Evolutionary conservation across 768 basidiomycete species (phyloP).

Genomic region (Leccinum rimulosum): DNA sequence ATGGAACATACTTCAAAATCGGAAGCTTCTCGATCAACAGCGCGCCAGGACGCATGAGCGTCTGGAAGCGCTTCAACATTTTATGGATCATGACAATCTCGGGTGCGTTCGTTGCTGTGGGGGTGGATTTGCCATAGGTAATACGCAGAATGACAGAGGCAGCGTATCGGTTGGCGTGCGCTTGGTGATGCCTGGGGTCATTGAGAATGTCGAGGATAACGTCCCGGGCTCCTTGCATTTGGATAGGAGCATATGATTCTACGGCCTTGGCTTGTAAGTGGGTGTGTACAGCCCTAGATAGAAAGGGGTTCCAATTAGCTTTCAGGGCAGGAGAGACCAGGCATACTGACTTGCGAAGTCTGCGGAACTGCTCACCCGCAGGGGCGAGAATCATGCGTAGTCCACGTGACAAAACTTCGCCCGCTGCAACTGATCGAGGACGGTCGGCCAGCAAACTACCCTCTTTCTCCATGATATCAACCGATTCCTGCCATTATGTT

Average conservation of each 20-base stretch:
- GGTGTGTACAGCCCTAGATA: conserved; percentile 50
- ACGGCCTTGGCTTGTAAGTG: conserved; percentile 56
- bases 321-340: not conserved
- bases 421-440: conserved; percentile 54
- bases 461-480: conserved; percentile 67
- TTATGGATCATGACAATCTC: conserved; percentile 35
- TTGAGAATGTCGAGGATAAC: conserved; percentile 32
- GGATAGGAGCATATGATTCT: conserved; percentile 46
- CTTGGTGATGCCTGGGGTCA: conserved; percentile 45
- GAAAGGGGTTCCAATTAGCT: not conserved
- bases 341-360: conserved; percentile 49
- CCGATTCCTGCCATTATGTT: conserved; percentile 42
- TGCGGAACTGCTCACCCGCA: conserved; percentile 58
- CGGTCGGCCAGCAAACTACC: conserved; percentile 56
- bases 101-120: conserved; percentile 28
- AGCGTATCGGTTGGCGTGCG: conserved; percentile 48
- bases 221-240: conserved; percentile 37
- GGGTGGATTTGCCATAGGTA: conserved; percentile 35
- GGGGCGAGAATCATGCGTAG: conserved; percentile 56
- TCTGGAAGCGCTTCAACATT: conserved; percentile 35
- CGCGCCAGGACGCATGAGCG: conserved; percentile 36
- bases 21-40: conserved; percentile 37
- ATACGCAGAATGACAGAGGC: conserved; percentile 35
- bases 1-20: conserved; percentile 49
- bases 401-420: conserved; percentile 57